Evolutionary conservation across 2,329 filamentous ascomycete species (phyloP), one percentile per base, ranked within the genome.

Genomic region (Paraphoma chrysanthemicola): DNA sequence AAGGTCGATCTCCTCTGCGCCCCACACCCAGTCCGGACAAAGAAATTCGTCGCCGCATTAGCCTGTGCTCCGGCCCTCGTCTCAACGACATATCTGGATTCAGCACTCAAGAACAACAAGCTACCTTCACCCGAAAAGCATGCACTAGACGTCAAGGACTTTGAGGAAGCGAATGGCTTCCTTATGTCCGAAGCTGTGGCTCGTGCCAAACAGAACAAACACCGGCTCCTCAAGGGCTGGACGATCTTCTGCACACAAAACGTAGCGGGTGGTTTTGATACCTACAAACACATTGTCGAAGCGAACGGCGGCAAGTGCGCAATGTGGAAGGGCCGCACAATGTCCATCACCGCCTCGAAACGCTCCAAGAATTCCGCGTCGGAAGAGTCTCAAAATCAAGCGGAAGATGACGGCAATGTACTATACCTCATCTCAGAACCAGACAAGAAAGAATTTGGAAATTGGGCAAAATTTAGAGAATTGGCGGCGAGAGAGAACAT

Each of bases 21-120:
- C 3, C 95, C 94, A 0, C 86, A 88, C 42, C 87, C 98, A 59
- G 86, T 97, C 33, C 90, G 95, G 38, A 99, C 95, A 0, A 88
- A 92, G 73, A 99, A 99, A 72, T 99, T 99, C 72, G 88, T 98
- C 48, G 90, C 89, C 59, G 92, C 93, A 11, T 80, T 99, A 29
- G 93, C 95, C 16, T 88, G 87, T 56, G 93, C 91, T 0, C 92
- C 93, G 0, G 84, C 86, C 1, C 86, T 98, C 43, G 85, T 98
- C 51, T 88, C 88, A 44, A 90, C 89, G 0, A 83, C 86, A 8
- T 99, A 92, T 75, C 86, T 99, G 54, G 90, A 94, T 53, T 82
- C 86, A 23, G 92, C 90, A 45, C 82, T 98, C 10, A 86, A 90
- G 44, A 82, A 86, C 31, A 86, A 90, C 60, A 82, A 87, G 68